Evolutionary conservation across 345 rosid genomes (phyloP), one percentile per base, ranked within the genome.

Genomic region (Acer campestre): DNA sequence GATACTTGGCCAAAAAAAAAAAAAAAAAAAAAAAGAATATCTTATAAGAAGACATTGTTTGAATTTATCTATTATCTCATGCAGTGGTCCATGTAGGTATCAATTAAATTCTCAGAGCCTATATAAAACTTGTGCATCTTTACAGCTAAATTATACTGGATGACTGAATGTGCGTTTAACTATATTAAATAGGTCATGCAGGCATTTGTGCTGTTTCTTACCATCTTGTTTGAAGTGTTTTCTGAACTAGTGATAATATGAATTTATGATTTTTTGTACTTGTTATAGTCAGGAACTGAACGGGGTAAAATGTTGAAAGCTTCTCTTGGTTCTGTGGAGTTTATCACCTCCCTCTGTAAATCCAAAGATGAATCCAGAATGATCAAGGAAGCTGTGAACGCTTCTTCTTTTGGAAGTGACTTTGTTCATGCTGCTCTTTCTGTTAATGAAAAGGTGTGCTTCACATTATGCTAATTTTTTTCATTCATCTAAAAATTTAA

Each of bases 341-440:
- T 96, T 78, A 88, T 96, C 61, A 89, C 98, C 79, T 93, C 99
- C 53, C 89, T 84, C 49, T 87, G 86, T 76, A 85, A 88, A 80
- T 89, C 98, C 22, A 94, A 93, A 83, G 90, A 85, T 77, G 91
- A 93, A 79, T 90, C 94, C 56, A 84, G 75, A 78, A 87, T 85
- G 86, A 92, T 96, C 75, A 89, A 84, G 84, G 93, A 89, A 78
- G 99, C 99, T 51, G 98, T 94, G 62, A 80, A 76, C 59, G 83
- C 91, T 75, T 96, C 99, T 78, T 84, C 92, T 73, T 92, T 88
- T 78, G 98, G 99, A 77, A 86, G 80, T 35, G 89, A 85, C 82
- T 92, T 92, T 53, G 97, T 96, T 79, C 98, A 93, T 85, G 98
- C 99, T 75, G 99, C 97, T 80, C 97, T 96, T 80, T 91, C 91